Evolutionary conservation across 2,329 filamentous ascomycete species (phyloP).

Genomic region (Beauveria pseudobassiana): DNA sequence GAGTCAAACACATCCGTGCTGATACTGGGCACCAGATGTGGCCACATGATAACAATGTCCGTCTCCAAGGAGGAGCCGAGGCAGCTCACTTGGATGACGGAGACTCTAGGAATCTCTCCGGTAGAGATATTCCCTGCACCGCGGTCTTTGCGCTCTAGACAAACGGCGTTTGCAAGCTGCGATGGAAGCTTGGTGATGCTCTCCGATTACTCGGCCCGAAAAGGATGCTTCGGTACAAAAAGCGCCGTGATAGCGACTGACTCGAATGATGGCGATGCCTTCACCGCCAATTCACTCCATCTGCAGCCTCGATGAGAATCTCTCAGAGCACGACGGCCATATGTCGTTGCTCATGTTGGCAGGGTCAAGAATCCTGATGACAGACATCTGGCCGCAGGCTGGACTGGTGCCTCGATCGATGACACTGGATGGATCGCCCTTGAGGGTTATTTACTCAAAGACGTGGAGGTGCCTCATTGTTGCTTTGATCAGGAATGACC

Average conservation of each 20-base stretch:
- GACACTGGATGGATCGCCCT: conserved; percentile 39
- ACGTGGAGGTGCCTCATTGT: conserved; percentile 46
- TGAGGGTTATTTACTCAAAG: conserved; percentile 47
- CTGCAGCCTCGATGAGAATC: conserved; percentile 31
- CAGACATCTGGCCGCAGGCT: conserved; percentile 39
- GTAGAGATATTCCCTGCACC: conserved; percentile 26
- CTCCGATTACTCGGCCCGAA: conserved; percentile 25
- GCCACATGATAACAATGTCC: conserved; percentile 38
- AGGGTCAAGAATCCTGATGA: conserved; percentile 42
- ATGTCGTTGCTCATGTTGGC: conserved; percentile 42
- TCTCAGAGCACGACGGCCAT: conserved; percentile 31
- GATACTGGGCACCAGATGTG: conserved; percentile 43
- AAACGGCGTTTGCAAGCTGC: conserved; percentile 38
- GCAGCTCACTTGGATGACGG: conserved; percentile 20
- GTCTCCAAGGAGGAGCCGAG: conserved; percentile 16
- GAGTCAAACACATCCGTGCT: conserved; percentile 23
- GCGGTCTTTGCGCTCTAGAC: conserved; percentile 16
- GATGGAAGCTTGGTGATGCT: conserved; percentile 40
- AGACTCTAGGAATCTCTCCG: conserved; percentile 30
- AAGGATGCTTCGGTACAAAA: conserved; percentile 30
- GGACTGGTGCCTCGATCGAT: conserved; percentile 44
- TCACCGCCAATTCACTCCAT: conserved; percentile 43
- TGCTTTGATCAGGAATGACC: conserved; percentile 35
- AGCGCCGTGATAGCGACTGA: conserved; percentile 46
- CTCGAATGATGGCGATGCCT: conserved; percentile 36